Evolutionary conservation across 2,329 filamentous ascomycete genomes (phyloP).

Genomic region (Ophiostoma himal-ulmi): DNA sequence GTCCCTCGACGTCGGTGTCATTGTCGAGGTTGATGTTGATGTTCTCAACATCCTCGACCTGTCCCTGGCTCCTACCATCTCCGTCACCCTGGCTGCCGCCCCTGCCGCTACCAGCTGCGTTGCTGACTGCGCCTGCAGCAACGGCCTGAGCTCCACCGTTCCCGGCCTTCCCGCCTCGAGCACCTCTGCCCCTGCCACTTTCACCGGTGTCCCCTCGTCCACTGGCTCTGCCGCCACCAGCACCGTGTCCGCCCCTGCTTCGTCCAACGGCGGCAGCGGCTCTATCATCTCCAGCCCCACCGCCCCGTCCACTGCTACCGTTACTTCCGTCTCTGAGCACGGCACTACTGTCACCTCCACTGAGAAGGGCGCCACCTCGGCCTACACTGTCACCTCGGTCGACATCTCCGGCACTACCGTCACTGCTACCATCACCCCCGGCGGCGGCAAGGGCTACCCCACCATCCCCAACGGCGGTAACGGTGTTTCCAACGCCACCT

Average conservation of each 20-base stretch:
- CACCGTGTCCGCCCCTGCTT: conserved; percentile 2
- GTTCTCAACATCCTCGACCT: conserved; percentile 27
- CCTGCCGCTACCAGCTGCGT: conserved; percentile 26
- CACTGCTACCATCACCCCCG: background rate
- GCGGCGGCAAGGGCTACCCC: conserved; percentile 8
- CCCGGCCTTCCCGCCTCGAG: background rate
- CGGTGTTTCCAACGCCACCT: background rate
- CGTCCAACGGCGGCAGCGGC: background rate
- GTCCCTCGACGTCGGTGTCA: conserved; percentile 28
- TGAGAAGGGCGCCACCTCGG: background rate
- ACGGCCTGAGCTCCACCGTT: background rate
- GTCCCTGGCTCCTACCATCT: conserved; percentile 29
- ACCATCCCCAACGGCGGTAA: background rate
- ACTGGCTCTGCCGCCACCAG: background rate
- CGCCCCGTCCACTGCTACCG: conserved; percentile 14
- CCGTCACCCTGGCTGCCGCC: conserved; percentile 29
- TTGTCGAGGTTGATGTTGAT: conserved; percentile 29
- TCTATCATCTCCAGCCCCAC: conserved; percentile 7
- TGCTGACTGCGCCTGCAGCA: conserved; percentile 14
- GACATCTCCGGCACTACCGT: background rate
- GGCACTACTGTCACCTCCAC: background rate
- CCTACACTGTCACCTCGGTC: background rate
- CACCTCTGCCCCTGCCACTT: background rate
- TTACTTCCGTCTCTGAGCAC: background rate
- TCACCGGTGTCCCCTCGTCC: background rate